Evolutionary conservation across 306 rosid species (phyloP).

Genomic region (Medicago ruthenica): DNA sequence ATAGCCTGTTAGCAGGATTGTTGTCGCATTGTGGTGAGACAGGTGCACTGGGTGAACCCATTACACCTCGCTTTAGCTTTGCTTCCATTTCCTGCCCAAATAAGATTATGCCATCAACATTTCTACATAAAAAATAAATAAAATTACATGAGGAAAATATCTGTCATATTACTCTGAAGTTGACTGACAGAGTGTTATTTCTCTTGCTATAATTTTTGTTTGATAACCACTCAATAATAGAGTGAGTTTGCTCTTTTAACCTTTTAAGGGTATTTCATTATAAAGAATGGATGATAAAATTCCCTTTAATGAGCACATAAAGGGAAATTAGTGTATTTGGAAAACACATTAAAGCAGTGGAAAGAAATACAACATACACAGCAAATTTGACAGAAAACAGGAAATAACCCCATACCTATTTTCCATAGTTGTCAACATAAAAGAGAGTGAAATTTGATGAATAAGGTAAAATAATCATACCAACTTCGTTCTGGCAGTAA

Average conservation of each 20-base stretch:
- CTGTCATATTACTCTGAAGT: conserved; percentile 15
- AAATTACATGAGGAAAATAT: not conserved
- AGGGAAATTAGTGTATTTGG: not conserved
- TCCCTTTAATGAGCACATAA: conserved; percentile 7
- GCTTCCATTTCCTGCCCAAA: conserved; percentile 45
- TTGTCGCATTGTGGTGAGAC: conserved; percentile 50
- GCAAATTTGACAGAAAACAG: conserved; percentile 23
- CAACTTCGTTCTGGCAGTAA: conserved; percentile 51
- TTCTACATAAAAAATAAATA: not conserved
- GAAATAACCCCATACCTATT: not conserved
- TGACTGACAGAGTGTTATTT: conserved; percentile 12
- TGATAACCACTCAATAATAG: conserved; percentile 7
- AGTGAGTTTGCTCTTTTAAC: conserved; percentile 19
- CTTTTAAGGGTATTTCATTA: conserved; percentile 1
- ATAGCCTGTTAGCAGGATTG: conserved; percentile 54
- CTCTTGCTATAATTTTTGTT: conserved; percentile 28
- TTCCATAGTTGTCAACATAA: not conserved
- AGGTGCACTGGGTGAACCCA: conserved; percentile 47
- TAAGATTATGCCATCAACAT: conserved; percentile 10
- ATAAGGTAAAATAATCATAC: conserved; percentile 30
- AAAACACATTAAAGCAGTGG: not conserved
- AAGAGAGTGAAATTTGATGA: conserved; percentile 1
- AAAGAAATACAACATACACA: conserved; percentile 4
- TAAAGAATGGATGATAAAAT: conserved; percentile 1
- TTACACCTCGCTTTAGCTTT: conserved; percentile 43